Percentiles rank a stretch among this genome's conserved stretches.
These are phyloP conservation scores for Xylaria castorea DNA, from an alignment of 495 filamentous ascomycete species.

Conservation along the genomic window DNA sequence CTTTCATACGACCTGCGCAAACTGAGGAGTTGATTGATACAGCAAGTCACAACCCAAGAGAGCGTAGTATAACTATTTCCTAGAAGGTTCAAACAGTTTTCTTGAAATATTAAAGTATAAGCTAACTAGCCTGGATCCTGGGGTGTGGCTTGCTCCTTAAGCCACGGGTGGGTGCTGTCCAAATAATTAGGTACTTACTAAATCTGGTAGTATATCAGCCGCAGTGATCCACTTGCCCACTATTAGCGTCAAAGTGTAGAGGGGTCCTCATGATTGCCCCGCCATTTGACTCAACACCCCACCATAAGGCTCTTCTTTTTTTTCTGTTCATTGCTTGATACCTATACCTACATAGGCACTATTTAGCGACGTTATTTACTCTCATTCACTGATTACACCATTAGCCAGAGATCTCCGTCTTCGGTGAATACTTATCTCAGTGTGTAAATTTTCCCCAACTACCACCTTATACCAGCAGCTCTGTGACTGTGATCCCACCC, in stretches of 20 bases:
- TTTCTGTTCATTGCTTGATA: background rate
- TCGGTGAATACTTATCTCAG: conserved; percentile 5
- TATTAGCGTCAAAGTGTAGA: conserved; percentile 8
- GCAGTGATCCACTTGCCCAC: background rate
- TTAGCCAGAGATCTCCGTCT: background rate
- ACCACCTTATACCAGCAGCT: background rate
- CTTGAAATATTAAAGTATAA: background rate
- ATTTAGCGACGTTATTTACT: background rate
- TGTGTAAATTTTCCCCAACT: conserved; percentile 6
- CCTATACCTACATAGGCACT: background rate
- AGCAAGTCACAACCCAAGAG: no score
- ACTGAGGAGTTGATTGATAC: background rate
- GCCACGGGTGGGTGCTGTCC: no score
- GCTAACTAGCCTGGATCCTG: no score
- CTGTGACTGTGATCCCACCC: background rate
- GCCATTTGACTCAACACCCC: conserved; percentile 22
- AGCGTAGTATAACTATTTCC: no score
- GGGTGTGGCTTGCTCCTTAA: no score
- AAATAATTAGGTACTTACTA: background rate
- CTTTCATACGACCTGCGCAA: background rate
- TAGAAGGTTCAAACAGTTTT: background rate
- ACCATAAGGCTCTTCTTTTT: conserved; percentile 15
- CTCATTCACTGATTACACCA: background rate
- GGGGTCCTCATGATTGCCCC: conserved; percentile 17
- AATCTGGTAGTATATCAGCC: background rate